Conservation (phyloP, 768 basidiomycete species). For the Hygrophorus russula region DNA sequence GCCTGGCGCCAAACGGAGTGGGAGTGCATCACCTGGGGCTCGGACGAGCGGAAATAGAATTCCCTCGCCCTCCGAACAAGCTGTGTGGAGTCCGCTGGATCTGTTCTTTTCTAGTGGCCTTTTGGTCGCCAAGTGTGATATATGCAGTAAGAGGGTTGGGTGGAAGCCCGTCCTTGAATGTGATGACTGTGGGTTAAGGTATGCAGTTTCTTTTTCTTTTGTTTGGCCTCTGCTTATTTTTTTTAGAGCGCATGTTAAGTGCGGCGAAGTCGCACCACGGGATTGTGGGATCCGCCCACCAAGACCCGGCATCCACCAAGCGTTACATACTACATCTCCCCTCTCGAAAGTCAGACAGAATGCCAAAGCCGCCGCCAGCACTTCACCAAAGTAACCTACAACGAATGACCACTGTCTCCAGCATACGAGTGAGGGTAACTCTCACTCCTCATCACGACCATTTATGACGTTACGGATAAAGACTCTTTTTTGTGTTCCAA, state of each 20-base stretch:
- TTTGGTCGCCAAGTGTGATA: slow-evolving; percentile 67
- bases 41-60: not conserved
- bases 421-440: no score
- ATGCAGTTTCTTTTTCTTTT: slow-evolving; percentile 12
- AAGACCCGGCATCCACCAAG: slow-evolving; percentile 17
- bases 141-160: slow-evolving; percentile 73
- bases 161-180: slow-evolving; percentile 82
- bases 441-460: no score
- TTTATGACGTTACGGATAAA: no score
- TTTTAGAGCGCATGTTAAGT: slow-evolving; percentile 72
- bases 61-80: not conserved
- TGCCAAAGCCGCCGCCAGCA: slow-evolving; percentile 14
- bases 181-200: slow-evolving; percentile 81
- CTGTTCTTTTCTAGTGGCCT: slow-evolving; percentile 67
- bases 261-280: slow-evolving; percentile 70
- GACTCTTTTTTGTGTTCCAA: no score
- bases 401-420: no score
- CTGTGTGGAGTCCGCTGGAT: slow-evolving; percentile 64
- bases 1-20: slow-evolving; percentile 42
- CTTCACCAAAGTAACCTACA: no score
- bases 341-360: slow-evolving; percentile 29
- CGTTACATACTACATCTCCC: slow-evolving; percentile 23
- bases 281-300: slow-evolving; percentile 59
- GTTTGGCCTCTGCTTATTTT: slow-evolving; percentile 9
- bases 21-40: slow-evolving; percentile 1